Base-by-base conservation (phyloP, 164 flowering plant species). In the Chimonanthus praecox region DNA sequence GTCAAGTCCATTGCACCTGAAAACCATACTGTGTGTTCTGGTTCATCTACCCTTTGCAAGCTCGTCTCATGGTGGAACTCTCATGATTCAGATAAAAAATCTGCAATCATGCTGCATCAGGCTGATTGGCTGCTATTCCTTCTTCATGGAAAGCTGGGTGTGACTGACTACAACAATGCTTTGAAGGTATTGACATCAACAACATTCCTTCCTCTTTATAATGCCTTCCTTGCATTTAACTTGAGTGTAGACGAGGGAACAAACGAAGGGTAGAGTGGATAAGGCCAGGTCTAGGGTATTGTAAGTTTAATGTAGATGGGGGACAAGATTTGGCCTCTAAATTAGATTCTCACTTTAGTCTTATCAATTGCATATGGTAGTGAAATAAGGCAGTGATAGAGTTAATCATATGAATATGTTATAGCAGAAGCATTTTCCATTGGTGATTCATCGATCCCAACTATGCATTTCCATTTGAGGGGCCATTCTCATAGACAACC, bases 101-200 rank as follows among this genome's bases (percentile, higher is more conserved):
- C 96, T 47, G 93, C 93, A 11, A 63, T 82, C 2, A 78, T 92
- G 80, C 49, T 92, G 84, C 99, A 94, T 82, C 99, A 94, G 81
- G 95, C 97, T 9, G 98, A 94, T 83, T 94, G 99, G 99, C 77
- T 94, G 65, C 77, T 91, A 73, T 94, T 91, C 97, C 90, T 89
- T 80, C 96, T 94, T 71, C 99, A 94, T 83, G 99, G 99, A 61
- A 89, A 88, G 81, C 86, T 94, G 74, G 99, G 99, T 77, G 83
- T 94, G 46, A 85, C 99, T 68, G 99, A 94, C 77, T 94, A 94
- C 82, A 94, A 94, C 75, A 94, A 94, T 83, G 97, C 99, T 69
- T 76, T 94, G 76, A 94, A 92, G 91, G 97, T 89, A 78, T 45
- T 74, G 47, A 47, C 70, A 16, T 64, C 4, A 3, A 45, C 1